A percentile compares a stretch with the other conserved stretches of the same genome.
Evolutionary conservation across 2,329 filamentous ascomycete genomes (phyloP).

Genomic region (Cadophora sp.): DNA sequence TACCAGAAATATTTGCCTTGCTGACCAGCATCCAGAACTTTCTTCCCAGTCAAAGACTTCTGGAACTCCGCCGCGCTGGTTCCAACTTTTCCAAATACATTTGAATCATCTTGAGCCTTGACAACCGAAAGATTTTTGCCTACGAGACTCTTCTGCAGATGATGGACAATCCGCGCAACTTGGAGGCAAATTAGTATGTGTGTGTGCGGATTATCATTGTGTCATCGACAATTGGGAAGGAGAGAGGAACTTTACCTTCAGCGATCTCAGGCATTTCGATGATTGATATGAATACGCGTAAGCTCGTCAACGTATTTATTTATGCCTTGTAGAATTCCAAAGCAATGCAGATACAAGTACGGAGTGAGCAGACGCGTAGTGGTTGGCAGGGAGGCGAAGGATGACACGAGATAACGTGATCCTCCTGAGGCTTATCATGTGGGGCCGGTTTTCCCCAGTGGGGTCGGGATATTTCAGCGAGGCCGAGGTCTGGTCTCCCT

Average conservation of each 20-base stretch:
- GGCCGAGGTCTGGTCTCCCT: background rate
- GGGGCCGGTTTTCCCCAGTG: background rate
- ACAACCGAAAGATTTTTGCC: slow-evolving; percentile 79
- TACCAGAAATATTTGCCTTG: slow-evolving; percentile 98
- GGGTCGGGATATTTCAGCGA: background rate
- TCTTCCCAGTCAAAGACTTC: slow-evolving; percentile 76
- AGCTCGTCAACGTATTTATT: background rate
- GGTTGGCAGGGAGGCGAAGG: slow-evolving; percentile 4
- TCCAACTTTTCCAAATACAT: slow-evolving; percentile 90
- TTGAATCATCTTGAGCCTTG: slow-evolving; percentile 77
- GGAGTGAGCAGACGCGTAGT: background rate
- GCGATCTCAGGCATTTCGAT: slow-evolving; percentile 66
- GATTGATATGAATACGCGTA: slow-evolving; percentile 2
- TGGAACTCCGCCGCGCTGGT: slow-evolving; percentile 79
- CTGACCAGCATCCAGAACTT: slow-evolving; percentile 72
- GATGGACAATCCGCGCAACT: slow-evolving; percentile 88
- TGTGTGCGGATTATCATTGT: background rate
- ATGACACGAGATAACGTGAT: background rate
- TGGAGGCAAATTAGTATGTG: slow-evolving; percentile 4
- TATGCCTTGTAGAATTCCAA: background rate
- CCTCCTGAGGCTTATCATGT: background rate
- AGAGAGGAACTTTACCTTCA: slow-evolving; percentile 52
- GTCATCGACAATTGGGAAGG: background rate
- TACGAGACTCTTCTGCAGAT: slow-evolving; percentile 81
- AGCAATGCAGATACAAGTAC: background rate